phyloP scores from a whole-genome alignment of 306 rosid species.

The Astragalus glycyphyllos region DNA sequence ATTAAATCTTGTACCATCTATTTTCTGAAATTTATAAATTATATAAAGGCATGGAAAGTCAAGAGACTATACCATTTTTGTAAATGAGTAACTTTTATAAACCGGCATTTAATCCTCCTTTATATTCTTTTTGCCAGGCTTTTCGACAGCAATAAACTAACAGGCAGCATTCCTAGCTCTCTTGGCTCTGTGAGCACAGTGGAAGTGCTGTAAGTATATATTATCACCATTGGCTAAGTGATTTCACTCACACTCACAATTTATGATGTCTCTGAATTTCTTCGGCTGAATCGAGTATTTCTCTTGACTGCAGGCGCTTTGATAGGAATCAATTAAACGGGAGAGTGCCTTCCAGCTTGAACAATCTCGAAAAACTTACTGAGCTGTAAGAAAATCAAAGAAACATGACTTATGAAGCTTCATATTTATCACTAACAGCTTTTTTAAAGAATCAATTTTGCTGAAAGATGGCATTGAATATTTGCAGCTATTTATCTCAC shows the following conservation, averaged over 20 bases:
- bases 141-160: slow-evolving; percentile 55
- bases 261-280: background rate
- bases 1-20: slow-evolving; percentile 18
- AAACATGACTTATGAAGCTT: slow-evolving; percentile 29
- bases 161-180: slow-evolving; percentile 56
- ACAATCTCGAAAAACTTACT: slow-evolving; percentile 43
- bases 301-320: slow-evolving; percentile 60
- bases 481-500: slow-evolving; percentile 65
- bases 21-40: slow-evolving; percentile 12
- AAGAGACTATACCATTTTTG: background rate
- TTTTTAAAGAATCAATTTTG: slow-evolving; percentile 5
- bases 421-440: slow-evolving; percentile 14
- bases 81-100: background rate
- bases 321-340: slow-evolving; percentile 58
- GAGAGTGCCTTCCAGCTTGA: slow-evolving; percentile 53
- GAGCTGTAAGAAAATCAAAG: slow-evolving; percentile 60
- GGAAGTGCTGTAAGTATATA: slow-evolving; percentile 74
- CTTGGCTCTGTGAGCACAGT: slow-evolving; percentile 49
- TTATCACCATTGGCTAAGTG: slow-evolving; percentile 18
- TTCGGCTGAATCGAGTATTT: slow-evolving; percentile 18
- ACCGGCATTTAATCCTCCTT: background rate
- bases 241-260: slow-evolving; percentile 17
- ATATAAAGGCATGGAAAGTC: too few species aligned
- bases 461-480: slow-evolving; percentile 23
- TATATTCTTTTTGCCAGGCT: slow-evolving; percentile 55